Conservation (phyloP, 2,329 filamentous ascomycete species). For the Cephalotrichum gorgonifer region DNA sequence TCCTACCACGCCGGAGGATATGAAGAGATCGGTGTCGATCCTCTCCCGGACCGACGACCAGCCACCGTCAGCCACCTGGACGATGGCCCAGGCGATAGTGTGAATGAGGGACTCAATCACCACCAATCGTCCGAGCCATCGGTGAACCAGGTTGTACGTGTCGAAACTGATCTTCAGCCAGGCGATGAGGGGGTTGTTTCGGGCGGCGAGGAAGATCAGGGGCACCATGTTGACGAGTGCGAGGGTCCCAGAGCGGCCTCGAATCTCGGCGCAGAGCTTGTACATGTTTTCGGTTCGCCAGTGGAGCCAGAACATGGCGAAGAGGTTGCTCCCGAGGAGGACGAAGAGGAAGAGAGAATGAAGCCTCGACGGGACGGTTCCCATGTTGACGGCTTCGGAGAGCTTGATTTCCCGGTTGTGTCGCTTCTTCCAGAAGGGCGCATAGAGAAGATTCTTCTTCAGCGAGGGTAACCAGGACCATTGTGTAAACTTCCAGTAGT, state of each 20-base stretch:
- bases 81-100: conserved; percentile 61
- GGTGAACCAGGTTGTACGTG: conserved; percentile 71
- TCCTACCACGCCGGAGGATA: conserved; percentile 53
- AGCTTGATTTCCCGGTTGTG: conserved; percentile 58
- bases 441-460: conserved; percentile 51
- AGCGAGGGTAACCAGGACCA: conserved; percentile 50
- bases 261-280: conserved; percentile 49
- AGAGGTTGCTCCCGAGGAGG: conserved; percentile 50
- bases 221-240: conserved; percentile 69
- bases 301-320: conserved; percentile 52
- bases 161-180: conserved; percentile 68
- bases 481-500: conserved; percentile 48
- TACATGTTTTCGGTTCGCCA: conserved; percentile 47
- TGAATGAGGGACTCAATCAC: conserved; percentile 60
- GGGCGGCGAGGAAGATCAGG: conserved; percentile 61
- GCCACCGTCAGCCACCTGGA: conserved; percentile 56
- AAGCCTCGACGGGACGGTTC: conserved; percentile 57
- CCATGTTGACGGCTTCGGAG: conserved; percentile 47
- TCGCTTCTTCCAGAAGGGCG: conserved; percentile 53
- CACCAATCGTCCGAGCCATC: conserved; percentile 71
- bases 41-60: conserved; percentile 45
- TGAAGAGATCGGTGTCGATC: conserved; percentile 51
- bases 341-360: conserved; percentile 46
- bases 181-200: conserved; percentile 69
- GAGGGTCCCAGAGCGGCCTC: conserved; percentile 61